Conservation (phyloP, 2,329 filamentous ascomycete genomes). For the Aureobasidium sp. region DNA sequence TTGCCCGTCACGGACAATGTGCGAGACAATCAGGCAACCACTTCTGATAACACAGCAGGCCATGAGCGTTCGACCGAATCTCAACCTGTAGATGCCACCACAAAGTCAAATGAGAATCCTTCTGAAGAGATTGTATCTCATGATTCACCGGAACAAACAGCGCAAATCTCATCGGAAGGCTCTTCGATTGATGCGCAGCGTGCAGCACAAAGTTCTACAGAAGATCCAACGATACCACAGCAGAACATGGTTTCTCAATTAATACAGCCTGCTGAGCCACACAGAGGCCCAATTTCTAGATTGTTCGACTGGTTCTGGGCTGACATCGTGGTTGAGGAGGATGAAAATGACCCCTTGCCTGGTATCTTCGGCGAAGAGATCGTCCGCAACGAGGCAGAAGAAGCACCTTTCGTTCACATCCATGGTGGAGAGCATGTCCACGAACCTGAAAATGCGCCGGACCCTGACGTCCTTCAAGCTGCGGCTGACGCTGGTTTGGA, state of each 20-base stretch:
- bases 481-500: conserved; percentile 64
- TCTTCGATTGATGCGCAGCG: not conserved
- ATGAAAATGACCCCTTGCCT: conserved; percentile 18
- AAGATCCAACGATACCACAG: not conserved
- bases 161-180: not conserved
- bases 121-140: not conserved
- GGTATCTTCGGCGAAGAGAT: conserved; percentile 46
- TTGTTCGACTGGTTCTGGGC: conserved; percentile 42
- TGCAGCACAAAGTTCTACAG: not conserved
- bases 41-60: not conserved
- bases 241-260: not conserved
- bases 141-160: not conserved
- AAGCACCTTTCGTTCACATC: conserved; percentile 50
- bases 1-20: not conserved
- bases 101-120: not conserved
- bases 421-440: conserved; percentile 17
- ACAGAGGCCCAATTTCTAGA: conserved; percentile 10
- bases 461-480: conserved; percentile 54
- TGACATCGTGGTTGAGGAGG: conserved; percentile 30
- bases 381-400: conserved; percentile 51
- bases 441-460: conserved; percentile 39
- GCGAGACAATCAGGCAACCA: not conserved
- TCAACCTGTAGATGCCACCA: not conserved
- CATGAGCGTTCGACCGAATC: not conserved
- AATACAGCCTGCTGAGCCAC: not conserved